phyloP scores from a whole-genome alignment of 306 rosid species.

The Rosa lucieae region DNA sequence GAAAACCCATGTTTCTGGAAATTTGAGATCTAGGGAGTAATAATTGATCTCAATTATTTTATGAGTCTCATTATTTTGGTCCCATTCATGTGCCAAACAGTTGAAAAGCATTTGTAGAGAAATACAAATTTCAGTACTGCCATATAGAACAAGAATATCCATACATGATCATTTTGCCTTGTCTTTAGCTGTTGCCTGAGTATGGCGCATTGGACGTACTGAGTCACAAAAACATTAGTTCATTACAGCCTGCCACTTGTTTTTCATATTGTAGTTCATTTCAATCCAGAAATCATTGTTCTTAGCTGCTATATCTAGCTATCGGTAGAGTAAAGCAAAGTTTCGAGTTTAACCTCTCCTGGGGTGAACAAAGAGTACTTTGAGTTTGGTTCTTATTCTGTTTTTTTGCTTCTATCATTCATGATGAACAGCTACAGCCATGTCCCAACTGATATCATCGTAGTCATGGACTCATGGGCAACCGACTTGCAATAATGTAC shows the following conservation, averaged over 20 bases:
- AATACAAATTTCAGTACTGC: slow-evolving; percentile 25
- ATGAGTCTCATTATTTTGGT: neutral
- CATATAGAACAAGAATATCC: slow-evolving; percentile 23
- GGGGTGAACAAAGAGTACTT: slow-evolving; percentile 26
- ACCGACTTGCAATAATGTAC: slow-evolving; percentile 28
- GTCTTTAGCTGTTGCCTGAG: slow-evolving; percentile 38
- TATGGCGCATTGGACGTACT: slow-evolving; percentile 17
- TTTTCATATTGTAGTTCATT: slow-evolving; percentile 24
- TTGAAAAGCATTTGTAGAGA: slow-evolving; percentile 19
- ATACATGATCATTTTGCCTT: slow-evolving; percentile 34
- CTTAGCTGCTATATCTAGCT: slow-evolving; percentile 22
- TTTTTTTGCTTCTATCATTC: neutral
- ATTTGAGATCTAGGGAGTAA: slow-evolving; percentile 5
- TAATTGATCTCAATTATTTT: neutral
- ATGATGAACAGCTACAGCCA: slow-evolving; percentile 18
- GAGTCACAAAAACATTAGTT: slow-evolving; percentile 16
- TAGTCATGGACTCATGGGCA: slow-evolving; percentile 27
- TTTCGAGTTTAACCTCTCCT: slow-evolving; percentile 34
- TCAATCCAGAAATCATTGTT: slow-evolving; percentile 39
- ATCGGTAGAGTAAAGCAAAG: slow-evolving; percentile 27
- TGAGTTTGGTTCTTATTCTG: slow-evolving; percentile 21
- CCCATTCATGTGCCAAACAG: slow-evolving; percentile 30
- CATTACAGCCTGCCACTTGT: slow-evolving; percentile 21
- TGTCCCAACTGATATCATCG: slow-evolving; percentile 22
- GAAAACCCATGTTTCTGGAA: neutral